Conservation (phyloP, 257 asterid genomes). For the Solanum peruvianum region DNA sequence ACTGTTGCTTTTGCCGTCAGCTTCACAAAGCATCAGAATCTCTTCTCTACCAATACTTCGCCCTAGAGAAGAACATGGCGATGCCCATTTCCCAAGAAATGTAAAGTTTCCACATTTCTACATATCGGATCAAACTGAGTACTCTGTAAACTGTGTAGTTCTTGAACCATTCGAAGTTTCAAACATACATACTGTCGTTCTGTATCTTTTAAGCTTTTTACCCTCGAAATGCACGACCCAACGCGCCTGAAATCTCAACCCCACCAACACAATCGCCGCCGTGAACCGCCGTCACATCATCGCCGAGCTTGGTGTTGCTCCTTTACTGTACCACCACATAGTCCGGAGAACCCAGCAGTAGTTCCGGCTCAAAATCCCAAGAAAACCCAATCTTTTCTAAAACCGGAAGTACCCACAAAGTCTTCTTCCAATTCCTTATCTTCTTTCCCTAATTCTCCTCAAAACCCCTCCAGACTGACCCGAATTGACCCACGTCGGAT, state of each 20-base stretch:
- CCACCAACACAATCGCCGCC: slow-evolving; percentile 29
- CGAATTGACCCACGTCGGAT: slow-evolving; percentile 50
- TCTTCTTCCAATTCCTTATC: slow-evolving; percentile 9
- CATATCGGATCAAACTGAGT: neutral
- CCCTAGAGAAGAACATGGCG: neutral
- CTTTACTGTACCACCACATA: slow-evolving; percentile 56
- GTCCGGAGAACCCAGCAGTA: slow-evolving; percentile 48
- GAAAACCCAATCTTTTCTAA: slow-evolving; percentile 19
- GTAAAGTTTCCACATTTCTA: neutral
- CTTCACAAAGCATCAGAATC: neutral
- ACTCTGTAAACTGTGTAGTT: neutral
- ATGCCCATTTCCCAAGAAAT: neutral
- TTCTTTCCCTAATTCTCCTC: slow-evolving; percentile 47
- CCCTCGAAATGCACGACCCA: slow-evolving; percentile 35
- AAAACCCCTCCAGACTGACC: slow-evolving; percentile 7
- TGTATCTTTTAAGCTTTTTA: neutral
- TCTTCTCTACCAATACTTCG: neutral
- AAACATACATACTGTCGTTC: neutral
- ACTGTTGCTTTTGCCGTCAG: neutral
- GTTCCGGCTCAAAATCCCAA: slow-evolving; percentile 12
- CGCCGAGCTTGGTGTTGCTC: slow-evolving; percentile 93
- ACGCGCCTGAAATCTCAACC: slow-evolving; percentile 9
- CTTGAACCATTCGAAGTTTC: neutral
- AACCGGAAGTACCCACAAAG: slow-evolving; percentile 24
- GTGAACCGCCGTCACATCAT: slow-evolving; percentile 32